Conservation (phyloP, 106 monocot genomes). For the Agapanthus africanus region DNA sequence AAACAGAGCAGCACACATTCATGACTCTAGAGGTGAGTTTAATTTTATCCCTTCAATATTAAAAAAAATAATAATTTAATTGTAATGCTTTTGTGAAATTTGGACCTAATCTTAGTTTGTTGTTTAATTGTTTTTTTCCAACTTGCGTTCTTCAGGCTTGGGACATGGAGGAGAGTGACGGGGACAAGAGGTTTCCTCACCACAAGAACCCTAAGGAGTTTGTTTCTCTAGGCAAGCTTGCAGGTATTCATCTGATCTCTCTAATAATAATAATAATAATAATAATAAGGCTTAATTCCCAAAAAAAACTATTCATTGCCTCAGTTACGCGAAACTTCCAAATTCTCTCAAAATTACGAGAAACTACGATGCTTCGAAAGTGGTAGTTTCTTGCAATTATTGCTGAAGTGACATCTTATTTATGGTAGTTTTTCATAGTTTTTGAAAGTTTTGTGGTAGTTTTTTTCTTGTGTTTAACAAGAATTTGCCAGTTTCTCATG, state of each 20-base stretch:
- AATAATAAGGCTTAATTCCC: too few relatives aligned
- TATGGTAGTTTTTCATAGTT: too few relatives aligned
- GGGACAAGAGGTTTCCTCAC: conserved; percentile 16
- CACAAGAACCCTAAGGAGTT: conserved; percentile 17
- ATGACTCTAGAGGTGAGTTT: not conserved
- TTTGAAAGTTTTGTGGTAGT: too few relatives aligned
- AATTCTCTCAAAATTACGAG: too few relatives aligned
- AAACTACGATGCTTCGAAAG: too few relatives aligned
- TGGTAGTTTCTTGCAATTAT: too few relatives aligned
- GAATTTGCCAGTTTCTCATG: too few relatives aligned
- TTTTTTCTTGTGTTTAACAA: too few relatives aligned
- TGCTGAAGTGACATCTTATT: too few relatives aligned
- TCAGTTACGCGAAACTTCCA: too few relatives aligned
- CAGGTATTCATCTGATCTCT: conserved; percentile 4
- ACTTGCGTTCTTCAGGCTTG: conserved; percentile 11
- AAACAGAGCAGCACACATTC: not conserved
- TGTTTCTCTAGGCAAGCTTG: conserved; percentile 13
- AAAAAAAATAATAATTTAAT: not conserved
- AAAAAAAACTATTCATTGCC: too few relatives aligned
- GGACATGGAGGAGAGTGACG: conserved; percentile 14
- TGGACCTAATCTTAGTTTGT: not conserved
- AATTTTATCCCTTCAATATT: not conserved
- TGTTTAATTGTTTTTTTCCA: not conserved
- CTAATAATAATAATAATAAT: too few relatives aligned
- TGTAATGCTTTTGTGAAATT: not conserved